A percentile compares a stretch with the other conserved stretches of the same genome.
These are phyloP conservation scores for Neurospora cerealis DNA, from an alignment of 495 filamentous ascomycete species.

Conservation along the genomic window DNA sequence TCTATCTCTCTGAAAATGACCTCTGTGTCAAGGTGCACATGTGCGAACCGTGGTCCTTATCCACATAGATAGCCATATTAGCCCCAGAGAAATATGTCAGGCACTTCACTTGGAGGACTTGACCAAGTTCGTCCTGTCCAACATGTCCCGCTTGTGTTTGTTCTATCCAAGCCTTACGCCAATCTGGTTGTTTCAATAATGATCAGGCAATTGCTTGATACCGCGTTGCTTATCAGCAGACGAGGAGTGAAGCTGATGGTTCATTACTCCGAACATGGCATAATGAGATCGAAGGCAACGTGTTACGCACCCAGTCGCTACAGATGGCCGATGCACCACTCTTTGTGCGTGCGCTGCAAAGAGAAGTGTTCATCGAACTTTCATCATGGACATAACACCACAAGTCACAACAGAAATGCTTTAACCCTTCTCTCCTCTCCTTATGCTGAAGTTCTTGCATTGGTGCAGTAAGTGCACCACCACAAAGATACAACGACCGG, in stretches of 20 bases:
- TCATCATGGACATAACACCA: not conserved
- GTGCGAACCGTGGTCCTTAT: not conserved
- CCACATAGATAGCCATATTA: not conserved
- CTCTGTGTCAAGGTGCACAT: not conserved
- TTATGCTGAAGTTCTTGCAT: not conserved
- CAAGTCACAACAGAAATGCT: not conserved
- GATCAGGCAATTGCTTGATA: not conserved
- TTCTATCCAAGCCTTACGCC: not conserved
- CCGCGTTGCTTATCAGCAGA: not conserved
- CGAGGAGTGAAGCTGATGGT: not conserved
- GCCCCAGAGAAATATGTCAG: not conserved
- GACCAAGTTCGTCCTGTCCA: not conserved
- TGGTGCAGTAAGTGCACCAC: not conserved
- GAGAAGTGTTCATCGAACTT: not conserved
- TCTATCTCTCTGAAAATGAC: not conserved
- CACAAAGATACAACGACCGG: not conserved
- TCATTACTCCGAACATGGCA: not conserved
- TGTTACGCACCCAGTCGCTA: not conserved
- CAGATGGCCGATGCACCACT: not conserved
- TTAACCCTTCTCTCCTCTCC: not conserved
- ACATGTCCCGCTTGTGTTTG: not conserved
- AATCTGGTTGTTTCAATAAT: not conserved
- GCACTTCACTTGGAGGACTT: not conserved
- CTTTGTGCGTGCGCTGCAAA: not conserved
- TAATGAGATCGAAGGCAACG: not conserved